Conservation (phyloP, 495 filamentous ascomycete species). For the Aspergillus bridgeri region DNA sequence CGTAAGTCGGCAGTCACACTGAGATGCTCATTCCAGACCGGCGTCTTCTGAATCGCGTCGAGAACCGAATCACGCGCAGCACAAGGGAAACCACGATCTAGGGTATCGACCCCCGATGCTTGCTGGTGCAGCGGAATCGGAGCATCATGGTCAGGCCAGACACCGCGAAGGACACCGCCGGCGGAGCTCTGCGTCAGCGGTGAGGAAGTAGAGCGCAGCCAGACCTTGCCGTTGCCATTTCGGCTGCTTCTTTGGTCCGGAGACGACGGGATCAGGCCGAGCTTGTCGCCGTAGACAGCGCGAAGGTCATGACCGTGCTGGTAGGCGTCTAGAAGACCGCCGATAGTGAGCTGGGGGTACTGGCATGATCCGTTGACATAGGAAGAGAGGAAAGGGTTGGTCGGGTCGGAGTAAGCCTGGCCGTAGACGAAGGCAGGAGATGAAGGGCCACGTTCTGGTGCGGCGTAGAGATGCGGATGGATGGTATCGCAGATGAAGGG, state of each 20-base stretch:
- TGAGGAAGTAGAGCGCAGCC: constrained; percentile 41
- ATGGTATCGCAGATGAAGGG: constrained; percentile 39
- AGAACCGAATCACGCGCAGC: constrained; percentile 25
- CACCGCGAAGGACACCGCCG: constrained; percentile 37
- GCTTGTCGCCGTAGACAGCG: constrained; percentile 35
- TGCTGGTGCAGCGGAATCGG: constrained; percentile 41
- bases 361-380: constrained; percentile 41
- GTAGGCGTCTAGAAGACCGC: constrained; percentile 40
- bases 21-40: constrained; percentile 38
- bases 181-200: constrained; percentile 38
- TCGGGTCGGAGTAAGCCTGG: constrained; percentile 37
- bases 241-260: constrained; percentile 13
- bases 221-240: constrained; percentile 26
- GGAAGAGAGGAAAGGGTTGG: constrained; percentile 33
- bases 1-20: constrained; percentile 32
- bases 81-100: constrained; percentile 39
- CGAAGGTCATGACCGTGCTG: constrained; percentile 42
- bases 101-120: constrained; percentile 34
- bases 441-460: constrained; percentile 20
- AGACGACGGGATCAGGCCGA: constrained; percentile 27
- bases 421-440: constrained; percentile 37
- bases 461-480: constrained; percentile 38
- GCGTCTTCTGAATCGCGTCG: constrained; percentile 23
- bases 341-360: constrained; percentile 44
- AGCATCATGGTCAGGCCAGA: constrained; percentile 35